A percentile compares a stretch with the other conserved stretches of the same genome.
Evolutionary conservation across 163 green algal species (phyloP).

Genomic region (Coccomyxa subellipsoidea): DNA sequence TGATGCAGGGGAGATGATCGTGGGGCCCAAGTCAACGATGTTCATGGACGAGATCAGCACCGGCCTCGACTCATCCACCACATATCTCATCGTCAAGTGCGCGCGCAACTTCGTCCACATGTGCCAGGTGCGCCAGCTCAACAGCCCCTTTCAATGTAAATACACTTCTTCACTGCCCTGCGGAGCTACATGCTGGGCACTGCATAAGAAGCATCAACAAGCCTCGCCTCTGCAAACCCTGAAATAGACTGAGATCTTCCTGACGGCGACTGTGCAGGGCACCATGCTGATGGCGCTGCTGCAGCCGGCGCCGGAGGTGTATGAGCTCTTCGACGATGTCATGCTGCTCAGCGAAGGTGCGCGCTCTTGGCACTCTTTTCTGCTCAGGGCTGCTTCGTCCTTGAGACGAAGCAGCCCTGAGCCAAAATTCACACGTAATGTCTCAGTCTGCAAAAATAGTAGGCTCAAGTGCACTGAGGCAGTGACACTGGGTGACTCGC

Average conservation of each 20-base stretch:
- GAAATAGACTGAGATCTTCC: too few species aligned
- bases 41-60: slow-evolving; percentile 36
- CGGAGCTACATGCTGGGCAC: too few species aligned
- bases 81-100: slow-evolving; percentile 43
- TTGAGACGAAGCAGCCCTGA: too few species aligned
- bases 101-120: slow-evolving; percentile 38
- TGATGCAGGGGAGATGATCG: slow-evolving; percentile 44
- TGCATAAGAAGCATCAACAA: too few species aligned
- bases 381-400: too few species aligned
- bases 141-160: not conserved
- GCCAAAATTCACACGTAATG: too few species aligned
- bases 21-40: slow-evolving; percentile 37
- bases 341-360: slow-evolving; percentile 50
- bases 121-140: not conserved
- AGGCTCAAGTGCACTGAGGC: too few species aligned
- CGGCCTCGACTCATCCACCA: slow-evolving; percentile 52
- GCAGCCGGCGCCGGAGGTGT: slow-evolving; percentile 63
- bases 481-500: too few species aligned
- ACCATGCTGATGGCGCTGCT: slow-evolving; percentile 52
- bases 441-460: too few species aligned
- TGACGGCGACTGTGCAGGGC: too few species aligned
- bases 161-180: not conserved
- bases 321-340: slow-evolving; percentile 67
- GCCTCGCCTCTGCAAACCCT: too few species aligned
- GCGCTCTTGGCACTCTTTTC: too few species aligned